Evolutionary conservation across 2,329 filamentous ascomycete genomes (phyloP).

Genomic region (Sporothrix pallida): DNA sequence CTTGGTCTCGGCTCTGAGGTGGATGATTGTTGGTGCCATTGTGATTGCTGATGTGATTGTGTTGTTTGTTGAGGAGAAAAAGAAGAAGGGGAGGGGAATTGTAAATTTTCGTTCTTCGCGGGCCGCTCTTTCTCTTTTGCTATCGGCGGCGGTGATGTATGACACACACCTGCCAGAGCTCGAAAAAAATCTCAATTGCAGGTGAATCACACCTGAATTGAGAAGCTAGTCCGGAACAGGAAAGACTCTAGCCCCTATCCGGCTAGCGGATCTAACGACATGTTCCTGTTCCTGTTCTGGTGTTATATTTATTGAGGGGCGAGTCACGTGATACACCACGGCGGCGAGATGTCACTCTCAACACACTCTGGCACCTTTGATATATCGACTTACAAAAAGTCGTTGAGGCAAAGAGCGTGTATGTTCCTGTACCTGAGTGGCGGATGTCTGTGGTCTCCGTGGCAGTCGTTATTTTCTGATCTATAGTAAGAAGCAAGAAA

Average conservation of each 20-base stretch:
- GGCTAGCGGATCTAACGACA: neutral
- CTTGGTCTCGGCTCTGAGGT: conserved; percentile 40
- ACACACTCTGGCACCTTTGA: neutral
- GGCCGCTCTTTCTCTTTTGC: conserved; percentile 1
- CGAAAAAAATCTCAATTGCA: conserved; percentile 18
- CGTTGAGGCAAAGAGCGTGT: neutral
- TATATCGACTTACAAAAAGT: too few relatives aligned
- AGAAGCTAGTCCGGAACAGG: neutral
- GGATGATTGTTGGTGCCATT: conserved; percentile 29
- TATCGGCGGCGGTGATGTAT: conserved; percentile 20
- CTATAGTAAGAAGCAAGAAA: too few relatives aligned
- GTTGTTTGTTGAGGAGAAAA: neutral
- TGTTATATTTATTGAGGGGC: neutral
- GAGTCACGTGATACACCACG: conserved; percentile 1
- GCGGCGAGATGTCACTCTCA: neutral
- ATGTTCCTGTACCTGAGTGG: neutral
- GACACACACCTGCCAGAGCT: conserved; percentile 25
- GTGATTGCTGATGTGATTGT: conserved; percentile 4
- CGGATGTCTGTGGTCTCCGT: neutral
- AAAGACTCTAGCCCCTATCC: neutral
- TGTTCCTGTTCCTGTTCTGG: conserved; percentile 19
- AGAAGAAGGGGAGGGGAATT: neutral
- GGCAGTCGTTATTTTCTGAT: neutral
- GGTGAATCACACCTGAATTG: conserved; percentile 11
- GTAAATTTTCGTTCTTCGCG: neutral